phyloP scores from a whole-genome alignment of 1,139 yeast genomes.

The Yamadazyma pseudoaaseri region DNA sequence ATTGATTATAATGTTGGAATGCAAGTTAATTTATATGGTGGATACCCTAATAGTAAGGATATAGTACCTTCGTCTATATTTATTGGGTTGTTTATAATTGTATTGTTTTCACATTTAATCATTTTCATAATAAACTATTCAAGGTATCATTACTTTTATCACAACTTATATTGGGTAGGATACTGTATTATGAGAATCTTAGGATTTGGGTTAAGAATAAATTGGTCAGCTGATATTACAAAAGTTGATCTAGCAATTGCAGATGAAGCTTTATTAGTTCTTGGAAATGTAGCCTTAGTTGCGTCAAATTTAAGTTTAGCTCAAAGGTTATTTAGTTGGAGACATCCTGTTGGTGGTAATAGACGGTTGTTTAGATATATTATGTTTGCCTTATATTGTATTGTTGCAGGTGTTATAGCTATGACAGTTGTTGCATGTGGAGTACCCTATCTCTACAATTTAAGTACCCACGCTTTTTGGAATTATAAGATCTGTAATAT shows the following conservation, averaged over 20 bases:
- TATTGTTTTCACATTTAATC: conserved; percentile 24
- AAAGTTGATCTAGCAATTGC: conserved; percentile 35
- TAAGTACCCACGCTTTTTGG: conserved; percentile 42
- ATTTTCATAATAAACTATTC: conserved; percentile 30
- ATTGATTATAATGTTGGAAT: conserved; percentile 9
- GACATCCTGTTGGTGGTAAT: conserved; percentile 77
- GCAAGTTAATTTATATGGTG: conserved; percentile 31
- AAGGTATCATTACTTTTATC: conserved; percentile 37
- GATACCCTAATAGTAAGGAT: conserved; percentile 30
- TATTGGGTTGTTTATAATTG: conserved; percentile 26
- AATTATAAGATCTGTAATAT: conserved; percentile 58
- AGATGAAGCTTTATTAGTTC: conserved; percentile 32
- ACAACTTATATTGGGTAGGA: conserved; percentile 31
- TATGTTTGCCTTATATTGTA: conserved; percentile 51
- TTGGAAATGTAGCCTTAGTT: conserved; percentile 33
- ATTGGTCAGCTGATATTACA: conserved; percentile 29
- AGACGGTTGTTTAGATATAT: conserved; percentile 50
- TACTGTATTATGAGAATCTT: conserved; percentile 28
- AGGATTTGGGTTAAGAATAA: conserved; percentile 31
- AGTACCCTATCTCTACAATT: conserved; percentile 59
- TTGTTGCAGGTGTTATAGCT: conserved; percentile 58
- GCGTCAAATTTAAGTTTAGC: conserved; percentile 41
- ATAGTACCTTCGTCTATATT: conserved; percentile 32
- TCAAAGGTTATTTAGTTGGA: conserved; percentile 77
- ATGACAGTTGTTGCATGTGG: conserved; percentile 70